These are phyloP conservation scores for Leccinum aurantiacum DNA, from an alignment of 768 basidiomycete species.

Conservation along the genomic window DNA sequence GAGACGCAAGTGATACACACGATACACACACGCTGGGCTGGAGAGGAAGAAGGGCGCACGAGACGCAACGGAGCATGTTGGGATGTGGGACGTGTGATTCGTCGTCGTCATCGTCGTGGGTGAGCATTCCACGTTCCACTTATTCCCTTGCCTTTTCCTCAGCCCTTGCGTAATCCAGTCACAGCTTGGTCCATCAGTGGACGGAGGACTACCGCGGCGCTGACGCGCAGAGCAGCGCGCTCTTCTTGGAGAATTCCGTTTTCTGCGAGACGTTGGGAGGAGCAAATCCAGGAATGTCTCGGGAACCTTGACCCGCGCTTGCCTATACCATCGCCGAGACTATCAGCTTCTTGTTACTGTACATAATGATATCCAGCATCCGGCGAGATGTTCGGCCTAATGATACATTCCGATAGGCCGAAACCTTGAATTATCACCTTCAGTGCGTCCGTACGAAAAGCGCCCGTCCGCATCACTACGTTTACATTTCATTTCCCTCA, in stretches of 20 bases:
- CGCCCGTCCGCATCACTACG: background rate
- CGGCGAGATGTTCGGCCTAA: background rate
- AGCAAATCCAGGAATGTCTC: background rate
- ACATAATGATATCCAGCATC: slow-evolving; percentile 7
- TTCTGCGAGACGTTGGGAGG: background rate
- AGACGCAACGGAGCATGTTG: background rate
- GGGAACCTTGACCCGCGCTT: background rate
- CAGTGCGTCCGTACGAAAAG: background rate
- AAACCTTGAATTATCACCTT: background rate
- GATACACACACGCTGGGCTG: background rate
- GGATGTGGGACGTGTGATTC: background rate
- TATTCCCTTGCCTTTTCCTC: background rate
- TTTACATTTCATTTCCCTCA: background rate
- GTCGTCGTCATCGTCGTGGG: background rate
- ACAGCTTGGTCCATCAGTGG: background rate
- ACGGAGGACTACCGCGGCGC: background rate
- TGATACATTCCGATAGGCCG: background rate
- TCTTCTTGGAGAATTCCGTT: background rate
- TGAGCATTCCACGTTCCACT: background rate
- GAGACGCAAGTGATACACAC: slow-evolving; percentile 54
- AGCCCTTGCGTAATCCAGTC: background rate
- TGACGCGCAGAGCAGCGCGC: background rate
- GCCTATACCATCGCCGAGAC: background rate
- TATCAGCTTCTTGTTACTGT: slow-evolving; percentile 9
- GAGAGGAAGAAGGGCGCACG: background rate